phyloP scores from a whole-genome alignment of 495 filamentous ascomycete genomes.

The Podospora pseudopauciseta region DNA sequence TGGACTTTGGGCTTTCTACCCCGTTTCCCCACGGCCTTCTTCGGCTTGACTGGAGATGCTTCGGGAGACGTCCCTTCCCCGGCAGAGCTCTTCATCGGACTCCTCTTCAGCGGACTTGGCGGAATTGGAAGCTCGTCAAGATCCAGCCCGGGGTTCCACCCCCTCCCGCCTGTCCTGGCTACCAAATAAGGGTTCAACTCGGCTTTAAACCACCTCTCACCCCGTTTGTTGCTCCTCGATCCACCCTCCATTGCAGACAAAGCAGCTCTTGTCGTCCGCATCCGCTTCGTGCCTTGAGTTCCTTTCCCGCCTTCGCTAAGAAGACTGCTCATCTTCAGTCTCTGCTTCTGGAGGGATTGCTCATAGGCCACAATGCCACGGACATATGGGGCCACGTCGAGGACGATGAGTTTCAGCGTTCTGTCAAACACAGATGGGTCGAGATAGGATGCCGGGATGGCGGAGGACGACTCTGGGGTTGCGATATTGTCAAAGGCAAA shows the following conservation, averaged over 20 bases:
- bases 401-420: constrained; percentile 54
- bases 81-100: constrained; percentile 3
- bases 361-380: constrained; percentile 77
- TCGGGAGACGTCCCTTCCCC: constrained; percentile 3
- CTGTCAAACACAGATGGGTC: constrained; percentile 70
- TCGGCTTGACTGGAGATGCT: constrained; percentile 9
- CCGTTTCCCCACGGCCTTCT: constrained; percentile 5
- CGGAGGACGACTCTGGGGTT: constrained; percentile 36
- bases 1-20: constrained; percentile 18
- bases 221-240: constrained; percentile 63
- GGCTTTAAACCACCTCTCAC: constrained; percentile 75
- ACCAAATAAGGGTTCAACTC: constrained; percentile 60
- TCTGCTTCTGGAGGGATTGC: constrained; percentile 60
- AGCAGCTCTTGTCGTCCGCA: constrained; percentile 73
- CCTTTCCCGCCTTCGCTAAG: constrained; percentile 50
- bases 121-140: constrained; percentile 13
- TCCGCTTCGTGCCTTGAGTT: constrained; percentile 55
- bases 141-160: constrained; percentile 54
- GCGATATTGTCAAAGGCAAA: constrained; percentile 57
- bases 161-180: constrained; percentile 60
- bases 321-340: constrained; percentile 58
- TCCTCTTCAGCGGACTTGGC: not conserved
- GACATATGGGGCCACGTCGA: constrained; percentile 82
- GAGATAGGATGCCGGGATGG: constrained; percentile 35
- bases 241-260: constrained; percentile 82